Base-by-base conservation (phyloP, 1,284 basidiomycete genomes). In the Xerocomus alliaceus region DNA sequence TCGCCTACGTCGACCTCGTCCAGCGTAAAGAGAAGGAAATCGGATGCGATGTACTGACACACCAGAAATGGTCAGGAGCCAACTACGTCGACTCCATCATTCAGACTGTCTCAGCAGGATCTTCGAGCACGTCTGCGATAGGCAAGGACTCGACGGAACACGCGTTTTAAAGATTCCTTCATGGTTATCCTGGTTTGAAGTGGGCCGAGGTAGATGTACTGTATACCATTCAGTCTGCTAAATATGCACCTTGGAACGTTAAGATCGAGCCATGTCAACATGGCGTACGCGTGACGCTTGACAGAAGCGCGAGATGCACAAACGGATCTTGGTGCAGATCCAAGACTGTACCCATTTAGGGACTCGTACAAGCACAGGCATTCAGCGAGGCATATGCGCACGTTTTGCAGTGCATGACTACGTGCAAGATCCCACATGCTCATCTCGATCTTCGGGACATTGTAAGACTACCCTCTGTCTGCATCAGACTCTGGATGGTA, bases 51-150 rank as follows among this genome's bases (percentile, higher is more conserved):
- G 94, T 98, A 45, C 82, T 97, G 58, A 95, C 91, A 2, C 93
- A 95, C 77, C 93, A 95, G 78, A 94, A 93, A 81, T 95, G 93
- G 93, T 93, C 91, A 65, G 93, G 93, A 37, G 93, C 93, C 20
- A 91, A 91, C 71, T 95, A 95, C 74, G 86, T 94, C 61, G 93
- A 95, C 78, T 81, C 89, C 51, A 91, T 93, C 63, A 76, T 94
- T 56, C 85, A 86, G 48, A 90, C 87, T 20, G 82, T 95, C 48
- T 91, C 93, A 15, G 92, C 91, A 17, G 92, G 92, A 54, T 92
- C 91, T 22, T 92, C 92, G 46, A 91, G 87, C 70, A 94, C 93
- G 4, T 92, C 90, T 39, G 86, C 91, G 20, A 80, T 89, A 64
- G 93, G 93, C 46, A 87, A 88, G 68, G 93, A 92, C 74, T 94